Evolutionary conservation across 2,329 filamentous ascomycete genomes (phyloP).

Genomic region (Xylaria multiplex): DNA sequence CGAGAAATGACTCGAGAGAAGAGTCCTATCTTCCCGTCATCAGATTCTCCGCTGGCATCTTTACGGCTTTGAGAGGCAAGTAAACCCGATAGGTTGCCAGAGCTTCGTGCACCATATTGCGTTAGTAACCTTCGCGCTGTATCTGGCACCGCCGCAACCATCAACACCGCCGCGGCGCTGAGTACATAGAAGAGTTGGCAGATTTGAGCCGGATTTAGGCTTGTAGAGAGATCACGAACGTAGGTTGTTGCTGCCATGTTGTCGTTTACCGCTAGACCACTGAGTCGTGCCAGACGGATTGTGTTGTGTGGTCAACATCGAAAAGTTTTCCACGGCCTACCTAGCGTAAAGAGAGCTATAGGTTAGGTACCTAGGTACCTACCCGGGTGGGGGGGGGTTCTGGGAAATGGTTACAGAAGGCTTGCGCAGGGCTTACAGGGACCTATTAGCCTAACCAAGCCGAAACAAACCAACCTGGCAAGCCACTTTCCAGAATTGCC

Average conservation of each 20-base stretch:
- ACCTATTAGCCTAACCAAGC: too few relatives aligned
- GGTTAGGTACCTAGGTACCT: too few relatives aligned
- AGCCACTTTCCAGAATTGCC: too few relatives aligned
- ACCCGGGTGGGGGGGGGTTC: too few relatives aligned
- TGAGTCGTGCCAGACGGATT: conserved; percentile 5
- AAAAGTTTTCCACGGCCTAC: neutral
- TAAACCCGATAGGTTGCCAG: conserved; percentile 23
- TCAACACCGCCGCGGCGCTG: conserved; percentile 53
- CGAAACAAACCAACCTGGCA: too few relatives aligned
- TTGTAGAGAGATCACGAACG: conserved; percentile 23
- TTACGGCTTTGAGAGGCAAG: conserved; percentile 2
- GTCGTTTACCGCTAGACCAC: neutral
- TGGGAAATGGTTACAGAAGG: too few relatives aligned
- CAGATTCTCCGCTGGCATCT: neutral
- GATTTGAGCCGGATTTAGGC: conserved; percentile 43
- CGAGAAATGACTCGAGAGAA: conserved; percentile 48
- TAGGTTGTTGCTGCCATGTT: conserved; percentile 19
- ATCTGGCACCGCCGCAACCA: conserved; percentile 56
- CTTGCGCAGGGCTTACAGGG: too few relatives aligned
- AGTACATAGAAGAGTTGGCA: conserved; percentile 62
- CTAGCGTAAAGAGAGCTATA: too few relatives aligned
- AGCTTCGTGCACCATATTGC: conserved; percentile 62
- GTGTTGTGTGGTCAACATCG: neutral
- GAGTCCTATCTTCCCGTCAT: conserved; percentile 28
- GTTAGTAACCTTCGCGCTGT: conserved; percentile 58